Evolutionary conservation across 768 basidiomycete species (phyloP), one percentile per base, ranked within the genome.

Genomic region (Phylloporus rhodoxanthus): DNA sequence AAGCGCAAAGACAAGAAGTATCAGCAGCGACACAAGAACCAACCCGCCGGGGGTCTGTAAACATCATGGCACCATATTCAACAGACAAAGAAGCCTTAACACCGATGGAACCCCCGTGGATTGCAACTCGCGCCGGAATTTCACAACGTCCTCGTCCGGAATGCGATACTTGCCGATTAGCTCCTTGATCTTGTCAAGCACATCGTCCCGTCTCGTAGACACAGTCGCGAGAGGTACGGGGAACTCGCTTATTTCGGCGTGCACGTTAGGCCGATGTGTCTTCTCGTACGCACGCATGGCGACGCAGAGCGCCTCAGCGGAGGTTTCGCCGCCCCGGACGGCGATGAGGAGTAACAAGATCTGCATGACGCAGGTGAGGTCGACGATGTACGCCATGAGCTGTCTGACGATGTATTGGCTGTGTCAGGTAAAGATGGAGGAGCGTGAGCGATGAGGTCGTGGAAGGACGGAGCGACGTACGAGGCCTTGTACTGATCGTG

Each of bases 281-380:
- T 15, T 2, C 40, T 41, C 15, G 40, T 41, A 41, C 3, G 15
- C 15, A 3, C n/a, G 5, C 40, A 26, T 8, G 8, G 40, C 40
- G 8, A 40, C 6, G 21, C 5, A 3, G 13, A 41, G 6, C 14
- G 5, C 40, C 25, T 26, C 6, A 5, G 13, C 15, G 13, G 23
- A 23, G 15, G 15, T 15, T 6, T 25, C 4, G 1, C 25, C 40
- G 2, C 15, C 2, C 20, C 19, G 20, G 8, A 25, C 15, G 5
- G 25, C 2, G 15, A n/a, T 26, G 25, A 41, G 5, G 23, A 26
- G 14, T 8, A 40, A 51, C 9, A 47, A 10, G 17, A 47, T 40
- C 3, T 51, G 37, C 50, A 40, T 40, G 10, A 51, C 30, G 14
- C 29, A 48, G 2, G 30, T 48, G 17, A 51, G 25, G 30, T 48